Conservation (phyloP, 1,284 basidiomycete genomes). For the Ceratobasidium papillatum region DNA sequence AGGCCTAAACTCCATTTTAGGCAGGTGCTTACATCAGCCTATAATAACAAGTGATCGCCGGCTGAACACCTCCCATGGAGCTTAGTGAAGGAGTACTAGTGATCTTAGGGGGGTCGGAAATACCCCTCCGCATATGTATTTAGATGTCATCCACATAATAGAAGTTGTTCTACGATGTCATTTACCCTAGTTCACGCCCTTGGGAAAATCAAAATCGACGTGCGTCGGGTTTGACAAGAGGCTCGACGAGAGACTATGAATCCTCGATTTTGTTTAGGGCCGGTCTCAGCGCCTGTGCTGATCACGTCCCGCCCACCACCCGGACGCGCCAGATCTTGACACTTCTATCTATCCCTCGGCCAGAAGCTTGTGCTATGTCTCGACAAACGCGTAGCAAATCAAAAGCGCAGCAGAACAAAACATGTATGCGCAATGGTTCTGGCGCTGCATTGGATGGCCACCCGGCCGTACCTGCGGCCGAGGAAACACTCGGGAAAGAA, state of each 20-base stretch:
- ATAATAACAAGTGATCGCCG: neutral
- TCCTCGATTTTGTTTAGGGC: neutral
- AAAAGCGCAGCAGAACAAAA: neutral
- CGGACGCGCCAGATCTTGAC: neutral
- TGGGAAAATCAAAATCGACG: neutral
- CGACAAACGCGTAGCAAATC: neutral
- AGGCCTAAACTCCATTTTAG: slow-evolving; percentile 6
- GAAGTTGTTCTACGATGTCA: neutral
- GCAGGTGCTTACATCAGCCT: neutral
- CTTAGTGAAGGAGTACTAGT: neutral
- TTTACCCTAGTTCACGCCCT: neutral
- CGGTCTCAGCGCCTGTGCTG: neutral
- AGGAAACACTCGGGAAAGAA: neutral
- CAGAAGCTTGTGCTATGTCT: neutral
- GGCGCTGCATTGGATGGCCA: neutral
- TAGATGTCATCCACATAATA: neutral
- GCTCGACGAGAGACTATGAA: neutral
- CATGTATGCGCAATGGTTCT: neutral
- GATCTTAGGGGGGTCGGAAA: slow-evolving; percentile 4
- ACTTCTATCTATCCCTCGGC: neutral
- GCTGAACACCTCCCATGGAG: neutral
- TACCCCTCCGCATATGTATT: neutral
- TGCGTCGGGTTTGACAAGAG: neutral
- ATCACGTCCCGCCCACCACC: neutral
- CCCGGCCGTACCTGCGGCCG: neutral